Percentiles rank a stretch among this genome's conserved stretches.
Evolutionary conservation across 768 basidiomycete species (phyloP).

Genomic region (Favolaschia claudopus): DNA sequence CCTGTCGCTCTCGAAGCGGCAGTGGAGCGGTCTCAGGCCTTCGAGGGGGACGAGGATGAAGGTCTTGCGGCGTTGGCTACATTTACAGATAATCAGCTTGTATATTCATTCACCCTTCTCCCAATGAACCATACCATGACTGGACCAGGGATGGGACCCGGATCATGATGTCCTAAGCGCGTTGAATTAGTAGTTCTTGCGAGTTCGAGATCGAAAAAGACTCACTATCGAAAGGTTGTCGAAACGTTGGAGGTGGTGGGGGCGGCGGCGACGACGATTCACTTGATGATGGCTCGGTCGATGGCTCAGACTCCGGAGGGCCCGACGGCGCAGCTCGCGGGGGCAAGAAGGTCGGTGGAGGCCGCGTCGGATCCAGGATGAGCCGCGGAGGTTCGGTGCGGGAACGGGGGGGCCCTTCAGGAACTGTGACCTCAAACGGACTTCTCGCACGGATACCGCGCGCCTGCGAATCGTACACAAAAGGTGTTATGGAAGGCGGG

Average conservation of each 20-base stretch:
- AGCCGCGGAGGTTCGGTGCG: neutral
- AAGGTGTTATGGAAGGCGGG: conserved; percentile 62
- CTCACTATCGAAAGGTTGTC: too few relatives aligned
- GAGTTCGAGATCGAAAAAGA: too few relatives aligned
- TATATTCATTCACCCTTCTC: too few relatives aligned
- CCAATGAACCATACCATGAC: too few relatives aligned
- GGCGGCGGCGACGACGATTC: too few relatives aligned
- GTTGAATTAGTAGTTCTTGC: too few relatives aligned
- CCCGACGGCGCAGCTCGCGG: neutral
- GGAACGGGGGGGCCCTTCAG: neutral
- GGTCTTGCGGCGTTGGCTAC: too few relatives aligned
- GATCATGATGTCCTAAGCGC: too few relatives aligned
- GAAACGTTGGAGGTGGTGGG: neutral
- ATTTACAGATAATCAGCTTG: too few relatives aligned
- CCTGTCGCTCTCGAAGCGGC: too few relatives aligned
- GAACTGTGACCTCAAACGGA: conserved; percentile 7
- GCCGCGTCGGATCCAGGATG: neutral
- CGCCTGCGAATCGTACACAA: conserved; percentile 50
- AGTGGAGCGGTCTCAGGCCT: conserved; percentile 7
- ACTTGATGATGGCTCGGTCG: neutral
- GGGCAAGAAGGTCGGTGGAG: neutral
- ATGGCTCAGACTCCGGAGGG: neutral
- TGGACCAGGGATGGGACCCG: too few relatives aligned
- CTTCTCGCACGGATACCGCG: conserved; percentile 23
- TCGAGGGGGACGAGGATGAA: too few relatives aligned